Base-by-base conservation (phyloP, 139 green algal genomes). In the Ulvella scutata region DNA sequence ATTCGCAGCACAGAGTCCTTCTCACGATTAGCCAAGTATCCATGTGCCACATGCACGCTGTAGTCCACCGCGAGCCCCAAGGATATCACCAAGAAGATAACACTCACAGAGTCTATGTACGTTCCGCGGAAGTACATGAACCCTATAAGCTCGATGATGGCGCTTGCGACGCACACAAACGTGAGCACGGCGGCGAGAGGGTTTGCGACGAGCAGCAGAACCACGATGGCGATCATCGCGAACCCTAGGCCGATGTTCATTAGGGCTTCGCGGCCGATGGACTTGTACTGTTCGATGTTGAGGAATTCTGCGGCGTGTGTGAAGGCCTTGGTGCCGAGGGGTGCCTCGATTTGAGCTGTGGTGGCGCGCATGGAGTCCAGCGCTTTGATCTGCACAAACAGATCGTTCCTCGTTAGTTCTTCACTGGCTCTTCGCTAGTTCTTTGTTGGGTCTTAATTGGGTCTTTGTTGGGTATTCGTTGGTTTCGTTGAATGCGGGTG, bases 31-130 rank as follows among this genome's bases (percentile, higher is more conserved):
- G 77, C 43, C 34, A 88, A 26, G 81, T 88, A 90, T 3, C 84
- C 76, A 28, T 86, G 81, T 36, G 77, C 75, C 3, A 90, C 78
- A 73, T 87, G 84, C 13, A 77, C 77, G 1, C 72, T 80, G 75
- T 88, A 90, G 43, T 90, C 84, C 37, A 89, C 84, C 1, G 80
- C 75, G 28, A 89, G 82, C 34, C 85, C 85, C 20, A 90, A 67
- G 0, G 85, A 77, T 43, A 89, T 79, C 37, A 89, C 82, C 36
- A 89, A 62, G 77, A 84, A 85, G 61, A 90, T 84, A 33, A 79
- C 73, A 31, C 80, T 85, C 4, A 86, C 82, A 9, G 60, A 77
- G 73, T 88, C 83, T 72, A 86, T 81, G 40, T 37, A 73, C 3
- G 84, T 72, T 13, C 59, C 79, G 21, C 76, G 76, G 43, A 78